Conservation (phyloP, 345 rosid genomes). For the Conringia planisiliqua region DNA sequence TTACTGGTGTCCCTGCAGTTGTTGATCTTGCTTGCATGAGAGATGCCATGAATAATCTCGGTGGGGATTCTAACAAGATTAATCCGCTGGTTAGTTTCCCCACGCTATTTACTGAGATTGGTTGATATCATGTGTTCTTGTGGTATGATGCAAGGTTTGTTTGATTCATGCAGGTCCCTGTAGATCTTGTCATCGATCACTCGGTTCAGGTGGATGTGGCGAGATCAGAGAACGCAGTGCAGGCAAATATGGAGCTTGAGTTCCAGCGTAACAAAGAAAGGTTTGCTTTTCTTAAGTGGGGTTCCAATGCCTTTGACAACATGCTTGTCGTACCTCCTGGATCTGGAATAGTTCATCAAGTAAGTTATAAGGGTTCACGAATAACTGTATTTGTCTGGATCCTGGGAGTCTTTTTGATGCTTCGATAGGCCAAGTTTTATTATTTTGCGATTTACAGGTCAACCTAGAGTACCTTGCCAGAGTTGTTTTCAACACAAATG, state of each 20-base stretch:
- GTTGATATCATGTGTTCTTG: background rate
- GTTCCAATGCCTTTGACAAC: constrained; percentile 81
- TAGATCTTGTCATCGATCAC: constrained; percentile 98
- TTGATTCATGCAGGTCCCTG: constrained; percentile 53
- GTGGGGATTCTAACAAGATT: constrained; percentile 84
- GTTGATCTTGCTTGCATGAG: constrained; percentile 99
- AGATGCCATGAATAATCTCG: constrained; percentile 93
- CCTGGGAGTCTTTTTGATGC: background rate
- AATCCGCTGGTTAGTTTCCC: constrained; percentile 18
- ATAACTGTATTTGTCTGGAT: background rate
- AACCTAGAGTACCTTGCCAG: constrained; percentile 97
- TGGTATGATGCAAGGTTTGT: background rate
- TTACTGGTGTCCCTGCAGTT: constrained; percentile 99
- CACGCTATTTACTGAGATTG: background rate
- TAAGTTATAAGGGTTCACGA: constrained; percentile 15
- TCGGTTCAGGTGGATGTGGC: constrained; percentile 99
- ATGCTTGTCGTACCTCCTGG: constrained; percentile 99
- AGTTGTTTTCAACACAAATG: constrained; percentile 84
- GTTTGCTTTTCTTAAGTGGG: constrained; percentile 98
- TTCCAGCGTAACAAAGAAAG: constrained; percentile 96
- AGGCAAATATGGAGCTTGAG: constrained; percentile 94
- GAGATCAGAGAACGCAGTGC: constrained; percentile 92
- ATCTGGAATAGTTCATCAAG: constrained; percentile 99
- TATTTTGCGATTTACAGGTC: constrained; percentile 45
- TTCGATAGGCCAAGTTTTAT: background rate